Evolutionary conservation across 139 green algal genomes (phyloP).

Genomic region (Closterium sp.): DNA sequence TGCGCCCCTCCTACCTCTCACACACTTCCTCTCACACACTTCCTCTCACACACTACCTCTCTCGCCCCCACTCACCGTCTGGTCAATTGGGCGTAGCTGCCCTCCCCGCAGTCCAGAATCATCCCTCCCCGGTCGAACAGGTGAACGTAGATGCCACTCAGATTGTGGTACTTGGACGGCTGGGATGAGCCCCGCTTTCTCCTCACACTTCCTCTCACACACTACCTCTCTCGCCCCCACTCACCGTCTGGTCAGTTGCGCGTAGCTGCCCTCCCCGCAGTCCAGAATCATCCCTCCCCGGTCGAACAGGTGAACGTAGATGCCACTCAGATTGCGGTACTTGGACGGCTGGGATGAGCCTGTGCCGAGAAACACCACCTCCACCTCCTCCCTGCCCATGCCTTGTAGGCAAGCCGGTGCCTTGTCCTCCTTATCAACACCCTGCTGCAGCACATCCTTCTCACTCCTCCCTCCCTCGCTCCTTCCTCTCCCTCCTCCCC

Average conservation of each 20-base stretch:
- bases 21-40: too few relatives aligned
- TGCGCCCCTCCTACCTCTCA: too few relatives aligned
- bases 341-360: conserved; percentile 81
- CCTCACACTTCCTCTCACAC: too few relatives aligned
- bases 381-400: conserved; percentile 34
- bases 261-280: conserved; percentile 84
- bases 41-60: background rate
- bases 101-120: conserved; percentile 92
- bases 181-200: too few relatives aligned
- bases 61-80: background rate
- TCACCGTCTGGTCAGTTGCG: conserved; percentile 70
- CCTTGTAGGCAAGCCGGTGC: background rate
- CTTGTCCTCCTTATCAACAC: background rate
- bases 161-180: too few relatives aligned
- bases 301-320: conserved; percentile 76
- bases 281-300: conserved; percentile 82
- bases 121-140: conserved; percentile 67
- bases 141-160: conserved; percentile 60
- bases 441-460: background rate
- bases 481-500: background rate
- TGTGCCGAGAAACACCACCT: conserved; percentile 59
- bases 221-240: background rate
- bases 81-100: conserved; percentile 79
- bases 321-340: conserved; percentile 90
- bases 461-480: background rate